phyloP scores from a whole-genome alignment of 208 protist genomes.

The Acanthamoeba triangularis region DNA sequence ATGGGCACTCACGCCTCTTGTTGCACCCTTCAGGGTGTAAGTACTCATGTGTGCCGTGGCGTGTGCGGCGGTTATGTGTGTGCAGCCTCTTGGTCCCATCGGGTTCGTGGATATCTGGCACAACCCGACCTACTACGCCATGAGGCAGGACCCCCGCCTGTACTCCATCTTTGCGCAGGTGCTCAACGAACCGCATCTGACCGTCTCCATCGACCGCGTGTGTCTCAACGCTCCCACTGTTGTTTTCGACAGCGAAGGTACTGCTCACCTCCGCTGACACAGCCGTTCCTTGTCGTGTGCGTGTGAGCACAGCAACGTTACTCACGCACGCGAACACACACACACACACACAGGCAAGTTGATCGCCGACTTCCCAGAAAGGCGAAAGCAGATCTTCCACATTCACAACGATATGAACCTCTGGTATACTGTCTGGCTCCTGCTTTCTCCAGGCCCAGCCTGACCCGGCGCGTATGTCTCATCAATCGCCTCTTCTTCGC shows the following conservation, averaged over 20 bases:
- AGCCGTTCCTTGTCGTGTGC: too few relatives aligned
- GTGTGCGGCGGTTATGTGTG: background rate
- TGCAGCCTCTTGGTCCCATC: background rate
- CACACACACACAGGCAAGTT: background rate
- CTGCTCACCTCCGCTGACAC: too few relatives aligned
- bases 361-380: background rate
- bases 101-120: conserved; percentile 48
- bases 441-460: too few relatives aligned
- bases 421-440: background rate
- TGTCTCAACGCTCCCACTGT: conserved; percentile 18
- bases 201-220: conserved; percentile 43
- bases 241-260: background rate
- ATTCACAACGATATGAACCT: conserved; percentile 72
- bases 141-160: conserved; percentile 38
- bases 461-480: background rate
- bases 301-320: too few relatives aligned
- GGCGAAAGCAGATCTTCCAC: conserved; percentile 2
- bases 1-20: background rate
- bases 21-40: background rate
- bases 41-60: background rate
- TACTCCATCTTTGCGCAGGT: conserved; percentile 66
- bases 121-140: conserved; percentile 50
- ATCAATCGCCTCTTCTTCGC: background rate
- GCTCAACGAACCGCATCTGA: conserved; percentile 47
- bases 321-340: background rate